Percentiles rank a stretch among this genome's conserved stretches.
Conservation (phyloP, 148 eudicot genomes). For the Agrostemma githago region DNA sequence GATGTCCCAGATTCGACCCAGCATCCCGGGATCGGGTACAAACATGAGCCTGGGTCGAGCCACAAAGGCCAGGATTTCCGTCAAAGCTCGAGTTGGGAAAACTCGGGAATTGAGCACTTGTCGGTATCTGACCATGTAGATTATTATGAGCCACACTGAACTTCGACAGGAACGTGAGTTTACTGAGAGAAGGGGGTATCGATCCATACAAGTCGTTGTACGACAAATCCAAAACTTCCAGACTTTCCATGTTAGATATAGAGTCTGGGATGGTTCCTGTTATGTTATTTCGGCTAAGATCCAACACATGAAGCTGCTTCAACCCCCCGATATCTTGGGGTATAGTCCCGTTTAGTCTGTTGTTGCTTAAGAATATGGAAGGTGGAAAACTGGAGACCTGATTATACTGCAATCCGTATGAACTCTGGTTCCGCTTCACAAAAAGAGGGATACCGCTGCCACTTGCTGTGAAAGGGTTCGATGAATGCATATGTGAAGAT, state of each 20-base stretch:
- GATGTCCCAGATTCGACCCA: slow-evolving; percentile 16
- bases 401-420: slow-evolving; percentile 65
- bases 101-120: slow-evolving; percentile 60
- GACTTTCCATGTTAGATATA: slow-evolving; percentile 56
- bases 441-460: slow-evolving; percentile 60
- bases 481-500: slow-evolving; percentile 26
- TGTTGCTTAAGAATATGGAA: slow-evolving; percentile 59
- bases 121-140: slow-evolving; percentile 63
- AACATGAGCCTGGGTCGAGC: slow-evolving; percentile 43
- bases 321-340: slow-evolving; percentile 58
- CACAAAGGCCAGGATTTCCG: slow-evolving; percentile 83
- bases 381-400: slow-evolving; percentile 88
- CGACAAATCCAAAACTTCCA: slow-evolving; percentile 73
- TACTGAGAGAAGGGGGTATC: slow-evolving; percentile 59
- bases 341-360: slow-evolving; percentile 58
- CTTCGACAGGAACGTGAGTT: slow-evolving; percentile 72
- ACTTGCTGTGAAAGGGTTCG: slow-evolving; percentile 27
- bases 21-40: slow-evolving; percentile 25
- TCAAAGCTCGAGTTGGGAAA: slow-evolving; percentile 80
- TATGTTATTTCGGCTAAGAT: slow-evolving; percentile 69
- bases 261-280: slow-evolving; percentile 69
- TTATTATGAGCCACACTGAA: slow-evolving; percentile 80
- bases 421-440: slow-evolving; percentile 78
- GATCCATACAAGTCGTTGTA: slow-evolving; percentile 61
- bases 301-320: slow-evolving; percentile 76